Evolutionary conservation across 805 yeast species (phyloP), one percentile per base, ranked within the genome.

Genomic region (Metschnikowia dekortorum): DNA sequence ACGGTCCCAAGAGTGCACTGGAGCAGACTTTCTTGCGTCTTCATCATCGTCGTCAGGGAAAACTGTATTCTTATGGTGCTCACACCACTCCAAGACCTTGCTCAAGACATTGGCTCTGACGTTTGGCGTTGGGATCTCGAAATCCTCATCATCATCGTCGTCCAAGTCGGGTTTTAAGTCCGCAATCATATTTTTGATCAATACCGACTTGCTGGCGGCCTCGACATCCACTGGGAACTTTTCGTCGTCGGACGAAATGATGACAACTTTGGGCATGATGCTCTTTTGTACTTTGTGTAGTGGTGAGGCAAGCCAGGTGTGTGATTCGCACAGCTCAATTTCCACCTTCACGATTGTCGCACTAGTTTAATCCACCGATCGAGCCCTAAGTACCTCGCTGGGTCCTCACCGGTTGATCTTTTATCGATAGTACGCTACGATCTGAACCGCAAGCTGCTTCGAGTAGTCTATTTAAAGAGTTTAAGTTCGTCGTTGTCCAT

Each of bases 71-170:
- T 85, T 87, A 74, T 92, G 97, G 67, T 92, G 94, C 63, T 88
- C 95, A 61, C 97, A 90, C 95, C 97, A 92, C 65, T 92, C 96
- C 48, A 92, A 75, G n/a, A 92, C 92, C 65, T 90, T 89, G 66
- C 86, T 82, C 70, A 92, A 76, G 18, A 92, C 96, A 14, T 86
- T 83, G 8, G 96, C 86, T 57, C 92, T 78, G 35, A 90, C 97
- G 62, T 89, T 90, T 37, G 96, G 96, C 10, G 90, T 82, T 35
- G 97, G 97, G 61, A 92, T 86, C 53, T 83, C 87, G 56, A 84
- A 82, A 38, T 83, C 86, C 48, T 82, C 61, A 40, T 58, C 61
- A 14, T 54, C 59, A 37, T 77, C 82, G 11, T 83, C 87, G 39
- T 80, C 85, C 53, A 83, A 89, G 41, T 78, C 82, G 6, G 69